These are phyloP conservation scores for Exophiala phaeomuriformis DNA, from an alignment of 2,329 filamentous ascomycete genomes.

Conservation along the genomic window DNA sequence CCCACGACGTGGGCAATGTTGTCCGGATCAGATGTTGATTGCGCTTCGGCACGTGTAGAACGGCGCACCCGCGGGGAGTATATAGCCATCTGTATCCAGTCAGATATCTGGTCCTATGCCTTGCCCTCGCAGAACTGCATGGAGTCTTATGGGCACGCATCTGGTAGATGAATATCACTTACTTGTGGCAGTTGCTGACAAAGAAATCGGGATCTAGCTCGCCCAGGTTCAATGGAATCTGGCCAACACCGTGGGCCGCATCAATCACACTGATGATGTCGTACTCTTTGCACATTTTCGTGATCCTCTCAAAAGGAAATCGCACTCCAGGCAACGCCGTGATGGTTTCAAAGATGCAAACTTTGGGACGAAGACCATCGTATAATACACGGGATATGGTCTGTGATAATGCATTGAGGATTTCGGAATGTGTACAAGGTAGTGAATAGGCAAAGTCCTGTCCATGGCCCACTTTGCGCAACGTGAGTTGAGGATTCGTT, in stretches of 20 bases:
- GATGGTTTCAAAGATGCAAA: conserved; percentile 74
- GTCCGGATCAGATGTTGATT: conserved; percentile 70
- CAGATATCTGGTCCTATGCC: not conserved
- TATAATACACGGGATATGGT: conserved; percentile 50
- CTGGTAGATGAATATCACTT: conserved; percentile 9
- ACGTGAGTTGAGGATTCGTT: conserved; percentile 44
- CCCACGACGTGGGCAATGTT: conserved; percentile 72
- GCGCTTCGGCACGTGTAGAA: conserved; percentile 68
- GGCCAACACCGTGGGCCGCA: conserved; percentile 76
- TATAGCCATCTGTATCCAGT: conserved; percentile 58
- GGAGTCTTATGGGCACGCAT: not conserved
- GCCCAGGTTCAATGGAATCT: conserved; percentile 62
- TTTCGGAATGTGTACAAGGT: conserved; percentile 61
- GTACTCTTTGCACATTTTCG: conserved; percentile 56
- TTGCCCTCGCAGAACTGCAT: not conserved
- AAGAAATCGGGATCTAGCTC: conserved; percentile 75
- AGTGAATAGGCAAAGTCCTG: conserved; percentile 46
- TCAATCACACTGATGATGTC: conserved; percentile 70
- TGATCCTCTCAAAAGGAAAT: conserved; percentile 68
- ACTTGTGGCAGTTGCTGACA: conserved; percentile 76
- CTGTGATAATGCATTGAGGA: conserved; percentile 55
- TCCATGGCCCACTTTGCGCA: conserved; percentile 45
- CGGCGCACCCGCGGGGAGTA: conserved; percentile 68
- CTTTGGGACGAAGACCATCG: conserved; percentile 54
- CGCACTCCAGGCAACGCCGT: conserved; percentile 69